Percentiles rank a stretch among this genome's conserved stretches.
Evolutionary conservation across 768 basidiomycete species (phyloP).

Genomic region (Polyporus arcularius): DNA sequence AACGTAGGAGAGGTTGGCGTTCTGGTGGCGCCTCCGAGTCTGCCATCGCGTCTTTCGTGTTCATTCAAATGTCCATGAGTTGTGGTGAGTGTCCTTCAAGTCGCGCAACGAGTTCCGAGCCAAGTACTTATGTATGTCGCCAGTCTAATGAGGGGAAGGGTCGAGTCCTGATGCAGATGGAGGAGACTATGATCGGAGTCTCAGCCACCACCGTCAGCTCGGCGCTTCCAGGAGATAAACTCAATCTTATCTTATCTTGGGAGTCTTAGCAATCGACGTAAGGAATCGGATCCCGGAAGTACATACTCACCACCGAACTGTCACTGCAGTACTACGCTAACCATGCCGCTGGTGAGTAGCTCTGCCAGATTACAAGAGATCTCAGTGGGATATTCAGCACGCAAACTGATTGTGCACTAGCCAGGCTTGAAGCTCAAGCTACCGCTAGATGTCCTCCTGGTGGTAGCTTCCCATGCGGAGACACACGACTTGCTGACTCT

Average conservation of each 20-base stretch:
- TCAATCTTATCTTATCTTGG: conserved; percentile 1
- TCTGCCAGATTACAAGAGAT: too few relatives aligned
- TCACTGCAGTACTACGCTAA: too few relatives aligned
- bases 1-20: conserved; percentile 43
- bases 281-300: not conserved
- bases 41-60: conserved; percentile 8
- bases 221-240: not conserved
- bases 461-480: not conserved
- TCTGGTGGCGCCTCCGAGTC: conserved; percentile 27
- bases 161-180: not conserved
- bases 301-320: not conserved
- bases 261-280: not conserved
- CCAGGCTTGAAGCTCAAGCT: not conserved
- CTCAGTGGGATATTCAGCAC: too few relatives aligned
- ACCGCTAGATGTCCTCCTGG: not conserved
- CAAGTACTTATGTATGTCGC: not conserved
- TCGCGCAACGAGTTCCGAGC: not conserved
- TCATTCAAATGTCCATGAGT: conserved; percentile 10
- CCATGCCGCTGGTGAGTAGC: too few relatives aligned
- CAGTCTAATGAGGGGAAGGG: not conserved
- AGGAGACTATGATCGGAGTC: not conserved
- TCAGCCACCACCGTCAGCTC: not conserved
- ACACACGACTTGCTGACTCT: not conserved
- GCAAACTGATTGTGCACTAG: too few relatives aligned
- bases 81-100: not conserved